These are phyloP conservation scores for Nakaseomyces uthaithaninus DNA, from an alignment of 1,139 yeast genomes.

Conservation along the genomic window DNA sequence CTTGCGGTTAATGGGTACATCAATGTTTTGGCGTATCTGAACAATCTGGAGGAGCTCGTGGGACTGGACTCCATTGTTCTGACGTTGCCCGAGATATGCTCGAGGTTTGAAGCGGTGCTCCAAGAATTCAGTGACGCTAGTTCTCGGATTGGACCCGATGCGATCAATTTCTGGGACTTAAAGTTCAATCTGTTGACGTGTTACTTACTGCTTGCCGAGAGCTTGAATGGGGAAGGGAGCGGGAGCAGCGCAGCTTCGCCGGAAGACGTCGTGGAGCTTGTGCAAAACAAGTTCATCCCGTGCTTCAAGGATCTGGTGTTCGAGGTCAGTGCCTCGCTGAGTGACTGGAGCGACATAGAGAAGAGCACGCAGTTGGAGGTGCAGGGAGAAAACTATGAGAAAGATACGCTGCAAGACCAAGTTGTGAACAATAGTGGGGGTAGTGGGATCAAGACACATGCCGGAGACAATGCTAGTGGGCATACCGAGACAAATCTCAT, in stretches of 20 bases:
- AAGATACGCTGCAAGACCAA: constrained; percentile 9
- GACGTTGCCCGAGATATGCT: constrained; percentile 19
- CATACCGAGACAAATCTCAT: constrained; percentile 13
- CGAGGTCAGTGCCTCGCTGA: neutral
- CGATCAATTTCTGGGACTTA: constrained; percentile 29
- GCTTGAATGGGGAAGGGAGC: neutral
- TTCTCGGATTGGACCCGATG: constrained; percentile 11
- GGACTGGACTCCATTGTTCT: constrained; percentile 14
- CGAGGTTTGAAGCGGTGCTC: constrained; percentile 20
- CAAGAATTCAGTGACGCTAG: constrained; percentile 1
- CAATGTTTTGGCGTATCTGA: constrained; percentile 26
- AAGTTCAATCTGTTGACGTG: constrained; percentile 27
- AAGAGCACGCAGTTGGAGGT: neutral
- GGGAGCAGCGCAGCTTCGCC: neutral
- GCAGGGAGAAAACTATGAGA: constrained; percentile 2
- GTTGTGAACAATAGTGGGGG: neutral
- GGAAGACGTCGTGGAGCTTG: constrained; percentile 2
- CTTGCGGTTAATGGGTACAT: constrained; percentile 27
- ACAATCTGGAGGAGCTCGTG: constrained; percentile 19
- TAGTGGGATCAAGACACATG: too few species aligned
- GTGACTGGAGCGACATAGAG: constrained; percentile 1
- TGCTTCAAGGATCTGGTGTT: neutral
- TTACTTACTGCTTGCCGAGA: constrained; percentile 12
- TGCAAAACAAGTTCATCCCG: constrained; percentile 2
- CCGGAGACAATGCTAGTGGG: neutral